phyloP scores from a whole-genome alignment of 176 grass and related monocot species.

The Musa itinerans region DNA sequence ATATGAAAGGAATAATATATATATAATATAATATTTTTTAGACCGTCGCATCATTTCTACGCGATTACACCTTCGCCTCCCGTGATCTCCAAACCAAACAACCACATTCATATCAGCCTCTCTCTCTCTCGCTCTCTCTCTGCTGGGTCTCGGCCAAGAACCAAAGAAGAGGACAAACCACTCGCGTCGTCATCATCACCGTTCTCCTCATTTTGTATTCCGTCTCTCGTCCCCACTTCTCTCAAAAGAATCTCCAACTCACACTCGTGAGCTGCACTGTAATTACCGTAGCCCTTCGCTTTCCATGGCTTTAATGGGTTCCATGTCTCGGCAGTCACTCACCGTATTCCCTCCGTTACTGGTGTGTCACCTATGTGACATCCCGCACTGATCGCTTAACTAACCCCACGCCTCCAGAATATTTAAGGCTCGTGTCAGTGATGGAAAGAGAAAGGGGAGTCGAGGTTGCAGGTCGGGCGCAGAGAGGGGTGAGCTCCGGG shows the following conservation, averaged over 20 bases:
- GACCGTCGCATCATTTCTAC: too few species aligned
- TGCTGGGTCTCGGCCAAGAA: too few species aligned
- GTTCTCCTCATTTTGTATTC: too few species aligned
- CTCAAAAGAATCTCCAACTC: not conserved
- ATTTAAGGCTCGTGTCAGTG: not conserved
- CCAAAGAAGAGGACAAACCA: too few species aligned
- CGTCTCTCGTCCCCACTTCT: too few species aligned
- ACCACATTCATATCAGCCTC: too few species aligned
- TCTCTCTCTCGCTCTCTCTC: too few species aligned
- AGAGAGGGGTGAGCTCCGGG: not conserved
- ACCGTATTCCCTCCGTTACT: not conserved
- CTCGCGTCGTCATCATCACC: too few species aligned
- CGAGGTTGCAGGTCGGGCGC: not conserved
- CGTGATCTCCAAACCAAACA: too few species aligned
- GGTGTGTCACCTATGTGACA: not conserved
- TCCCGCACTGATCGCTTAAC: not conserved
- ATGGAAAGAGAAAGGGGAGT: not conserved
- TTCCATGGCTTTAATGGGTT: not conserved
- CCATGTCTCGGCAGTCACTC: not conserved
- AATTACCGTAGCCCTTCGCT: not conserved
- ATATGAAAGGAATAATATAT: too few species aligned
- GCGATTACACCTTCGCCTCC: too few species aligned
- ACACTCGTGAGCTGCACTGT: not conserved
- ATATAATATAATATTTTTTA: too few species aligned
- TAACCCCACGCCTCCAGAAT: not conserved